These are phyloP conservation scores for Mitragyna speciosa DNA, from an alignment of 257 asterid genomes.

Conservation along the genomic window DNA sequence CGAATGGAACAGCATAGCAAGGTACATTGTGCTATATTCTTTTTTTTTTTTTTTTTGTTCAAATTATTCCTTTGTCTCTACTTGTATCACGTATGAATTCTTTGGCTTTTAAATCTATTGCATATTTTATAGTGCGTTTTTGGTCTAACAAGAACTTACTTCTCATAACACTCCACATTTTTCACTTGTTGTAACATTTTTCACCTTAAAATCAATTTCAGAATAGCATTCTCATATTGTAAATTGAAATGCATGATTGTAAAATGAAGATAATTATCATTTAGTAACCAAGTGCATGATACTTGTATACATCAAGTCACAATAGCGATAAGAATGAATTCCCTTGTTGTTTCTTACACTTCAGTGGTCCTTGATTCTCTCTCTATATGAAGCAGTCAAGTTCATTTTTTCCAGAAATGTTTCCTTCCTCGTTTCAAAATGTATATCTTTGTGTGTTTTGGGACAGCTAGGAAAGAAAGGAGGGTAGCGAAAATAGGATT, in stretches of 20 bases:
- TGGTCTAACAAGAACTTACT: not conserved
- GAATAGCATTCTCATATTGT: not conserved
- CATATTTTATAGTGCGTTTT: no score
- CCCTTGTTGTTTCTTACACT: not conserved
- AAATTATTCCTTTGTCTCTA: not conserved
- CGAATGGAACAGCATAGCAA: slow-evolving; percentile 93
- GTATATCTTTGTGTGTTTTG: no score
- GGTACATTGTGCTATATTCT: slow-evolving; percentile 37
- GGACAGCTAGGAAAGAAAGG: not conserved
- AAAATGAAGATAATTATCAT: not conserved
- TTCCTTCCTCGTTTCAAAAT: not conserved
- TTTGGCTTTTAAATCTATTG: not conserved
- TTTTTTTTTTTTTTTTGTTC: no score
- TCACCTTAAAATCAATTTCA: not conserved
- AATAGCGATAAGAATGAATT: not conserved
- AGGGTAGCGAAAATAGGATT: not conserved
- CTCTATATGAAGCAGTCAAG: not conserved
- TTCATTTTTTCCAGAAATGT: not conserved
- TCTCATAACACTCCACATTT: not conserved
- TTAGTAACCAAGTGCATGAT: not conserved
- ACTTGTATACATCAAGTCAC: not conserved
- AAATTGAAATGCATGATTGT: not conserved
- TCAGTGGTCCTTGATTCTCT: not conserved
- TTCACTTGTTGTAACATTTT: not conserved
- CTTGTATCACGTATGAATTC: not conserved